Conservation (phyloP, 345 rosid species). For the Passiflora organensis region DNA sequence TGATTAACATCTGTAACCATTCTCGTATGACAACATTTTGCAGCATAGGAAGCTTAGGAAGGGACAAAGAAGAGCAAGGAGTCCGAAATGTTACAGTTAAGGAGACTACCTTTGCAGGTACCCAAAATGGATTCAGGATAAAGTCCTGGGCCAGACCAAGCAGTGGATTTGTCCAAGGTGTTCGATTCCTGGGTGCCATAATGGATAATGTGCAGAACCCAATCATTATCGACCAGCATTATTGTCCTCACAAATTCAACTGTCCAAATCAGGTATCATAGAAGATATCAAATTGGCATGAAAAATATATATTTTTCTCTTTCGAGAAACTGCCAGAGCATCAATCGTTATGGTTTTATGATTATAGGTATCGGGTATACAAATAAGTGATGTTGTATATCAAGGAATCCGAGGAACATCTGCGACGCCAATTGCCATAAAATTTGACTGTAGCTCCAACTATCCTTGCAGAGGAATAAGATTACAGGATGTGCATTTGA, state of each 20-base stretch:
- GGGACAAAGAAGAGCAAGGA: neutral
- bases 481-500: constrained; percentile 13
- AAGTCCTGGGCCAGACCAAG: constrained; percentile 10
- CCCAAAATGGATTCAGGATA: constrained; percentile 3
- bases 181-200: constrained; percentile 7
- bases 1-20: too few species aligned
- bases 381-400: constrained; percentile 1
- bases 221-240: constrained; percentile 9
- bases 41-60: constrained; percentile 12
- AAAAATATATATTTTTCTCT: too few species aligned
- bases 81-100: constrained; percentile 5
- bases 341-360: neutral
- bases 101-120: neutral
- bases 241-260: constrained; percentile 6
- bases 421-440: constrained; percentile 29
- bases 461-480: constrained; percentile 28
- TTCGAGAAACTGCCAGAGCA: too few species aligned
- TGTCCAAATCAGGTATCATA: constrained; percentile 5
- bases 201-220: constrained; percentile 10
- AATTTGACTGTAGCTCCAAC: constrained; percentile 33
- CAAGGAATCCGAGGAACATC: constrained; percentile 19
- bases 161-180: constrained; percentile 5
- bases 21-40: too few species aligned
- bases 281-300: too few species aligned
- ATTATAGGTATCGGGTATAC: neutral